Base-by-base conservation (phyloP, 192 early-diverging fungal species). In the Gamsiella multidivaricata region DNA sequence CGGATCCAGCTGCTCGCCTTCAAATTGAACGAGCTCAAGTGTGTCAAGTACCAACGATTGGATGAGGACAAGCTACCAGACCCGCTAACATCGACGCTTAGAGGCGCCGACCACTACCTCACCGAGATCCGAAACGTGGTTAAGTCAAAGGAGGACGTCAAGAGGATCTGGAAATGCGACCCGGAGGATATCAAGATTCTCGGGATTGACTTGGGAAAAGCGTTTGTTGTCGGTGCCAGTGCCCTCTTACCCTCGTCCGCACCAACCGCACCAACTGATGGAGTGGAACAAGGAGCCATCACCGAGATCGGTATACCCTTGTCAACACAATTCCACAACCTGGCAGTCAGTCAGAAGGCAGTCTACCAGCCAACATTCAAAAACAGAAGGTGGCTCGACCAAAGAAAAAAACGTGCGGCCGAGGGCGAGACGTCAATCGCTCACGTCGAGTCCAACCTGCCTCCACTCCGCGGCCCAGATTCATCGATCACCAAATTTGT, bases 1-100 rank as follows among this genome's bases (percentile, higher is more conserved):
- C 57, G 52, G 23, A 25, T 61, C 28, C 57, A 70, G 25, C 33
- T 70, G 0, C 51, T 54, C 14, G 57, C 34, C 4, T 70, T 70
- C 58, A 70, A 70, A 39, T 51, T 54, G 22, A 55, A 70, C 17
- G 52, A 60, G 23, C 51, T 70, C 33, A 29, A 61, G 26, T 55
- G 50, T 11, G 68, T 61, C 51, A 52, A 46, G 58, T 70, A 61
- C 51, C 25, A 42, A 5, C 39, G 58, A 1, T 33, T 70, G 0
- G 34, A 54, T 8, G 22, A 34, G 31, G 51, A 60, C 23, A 53
- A 50, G 28, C 32, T 61, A 36, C 68, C 68, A 0, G 20, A 0
- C 20, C 49, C n/a, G n/a, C 15, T 70, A 15, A 54, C 68, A 5
- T 34, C 57, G 14, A 54, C 58, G 17, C 5, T 53, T 49, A 45